Percentiles rank a stretch among this genome's conserved stretches.
phyloP scores from a whole-genome alignment of 225 moss, liverwort and hornwort genomes.

The Pleurozium schreberi region DNA sequence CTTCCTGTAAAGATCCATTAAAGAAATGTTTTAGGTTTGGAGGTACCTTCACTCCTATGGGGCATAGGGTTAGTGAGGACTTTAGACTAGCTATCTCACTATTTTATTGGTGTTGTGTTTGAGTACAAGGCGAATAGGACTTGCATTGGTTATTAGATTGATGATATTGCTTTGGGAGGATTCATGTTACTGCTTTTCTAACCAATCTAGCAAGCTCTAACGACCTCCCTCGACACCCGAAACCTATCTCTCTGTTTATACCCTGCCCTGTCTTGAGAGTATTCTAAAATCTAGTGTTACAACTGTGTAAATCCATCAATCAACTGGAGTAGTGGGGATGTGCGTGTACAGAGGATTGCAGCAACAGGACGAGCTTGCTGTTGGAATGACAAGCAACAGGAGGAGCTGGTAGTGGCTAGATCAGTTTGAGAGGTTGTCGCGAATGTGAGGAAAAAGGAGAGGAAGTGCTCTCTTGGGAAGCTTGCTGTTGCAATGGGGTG shows the following conservation, averaged over 20 bases:
- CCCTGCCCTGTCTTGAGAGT: not conserved
- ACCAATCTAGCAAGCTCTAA: no score
- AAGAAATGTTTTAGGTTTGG: no score
- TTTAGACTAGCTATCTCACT: no score
- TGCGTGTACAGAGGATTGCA: not conserved
- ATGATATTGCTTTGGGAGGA: no score
- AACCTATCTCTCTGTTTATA: not conserved
- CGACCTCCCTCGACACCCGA: no score
- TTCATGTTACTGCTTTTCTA: no score
- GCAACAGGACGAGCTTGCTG: not conserved
- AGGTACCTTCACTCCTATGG: no score
- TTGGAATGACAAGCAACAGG: not conserved
- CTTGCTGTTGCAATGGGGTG: constrained; percentile 32
- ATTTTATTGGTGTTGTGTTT: no score
- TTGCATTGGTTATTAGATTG: no score
- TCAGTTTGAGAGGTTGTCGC: not conserved
- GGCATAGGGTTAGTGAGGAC: no score
- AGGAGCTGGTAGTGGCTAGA: not conserved
- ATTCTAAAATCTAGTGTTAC: not conserved
- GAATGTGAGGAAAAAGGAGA: not conserved
- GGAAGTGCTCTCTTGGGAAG: not conserved
- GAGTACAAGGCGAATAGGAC: no score
- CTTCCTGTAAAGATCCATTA: no score
- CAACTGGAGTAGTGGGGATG: not conserved
- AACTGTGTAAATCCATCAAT: not conserved